Conservation (phyloP, 495 filamentous ascomycete genomes). For the Penicillium manginii region DNA sequence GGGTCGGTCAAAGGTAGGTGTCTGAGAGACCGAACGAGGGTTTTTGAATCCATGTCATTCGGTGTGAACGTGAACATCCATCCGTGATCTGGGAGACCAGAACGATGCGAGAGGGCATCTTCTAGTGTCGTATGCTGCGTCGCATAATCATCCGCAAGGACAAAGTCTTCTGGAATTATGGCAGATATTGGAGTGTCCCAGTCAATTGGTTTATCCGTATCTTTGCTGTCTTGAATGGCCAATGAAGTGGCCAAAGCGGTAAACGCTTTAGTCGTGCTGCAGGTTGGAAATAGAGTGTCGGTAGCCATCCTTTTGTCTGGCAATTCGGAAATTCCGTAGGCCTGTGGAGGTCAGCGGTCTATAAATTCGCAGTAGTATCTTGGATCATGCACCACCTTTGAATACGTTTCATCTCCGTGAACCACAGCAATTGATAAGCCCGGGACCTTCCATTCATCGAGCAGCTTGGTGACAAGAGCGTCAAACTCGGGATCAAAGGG, state of each 20-base stretch:
- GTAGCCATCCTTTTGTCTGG: conserved; percentile 48
- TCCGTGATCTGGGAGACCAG: conserved; percentile 47
- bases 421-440: conserved; percentile 54
- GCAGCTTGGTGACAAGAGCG: conserved; percentile 32
- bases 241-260: conserved; percentile 53
- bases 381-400: conserved; percentile 39
- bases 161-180: conserved; percentile 58
- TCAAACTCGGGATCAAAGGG: conserved; percentile 40
- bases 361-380: not conserved
- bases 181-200: conserved; percentile 54
- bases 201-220: conserved; percentile 35
- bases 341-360: conserved; percentile 32
- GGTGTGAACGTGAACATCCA: conserved; percentile 7
- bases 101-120: conserved; percentile 55
- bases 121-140: conserved; percentile 51
- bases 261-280: conserved; percentile 62
- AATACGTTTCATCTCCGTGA: conserved; percentile 44
- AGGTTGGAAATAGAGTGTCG: conserved; percentile 43
- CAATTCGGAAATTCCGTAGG: conserved; percentile 51
- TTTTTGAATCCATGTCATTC: conserved; percentile 14
- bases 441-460: conserved; percentile 55
- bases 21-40: conserved; percentile 37
- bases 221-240: conserved; percentile 44
- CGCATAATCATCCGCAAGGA: conserved; percentile 46
- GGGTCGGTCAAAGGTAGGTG: conserved; percentile 40